Evolutionary conservation across 169 alveolate genomes (phyloP), one percentile per base, ranked within the genome.

Genomic region (Plasmodium ovale): DNA sequence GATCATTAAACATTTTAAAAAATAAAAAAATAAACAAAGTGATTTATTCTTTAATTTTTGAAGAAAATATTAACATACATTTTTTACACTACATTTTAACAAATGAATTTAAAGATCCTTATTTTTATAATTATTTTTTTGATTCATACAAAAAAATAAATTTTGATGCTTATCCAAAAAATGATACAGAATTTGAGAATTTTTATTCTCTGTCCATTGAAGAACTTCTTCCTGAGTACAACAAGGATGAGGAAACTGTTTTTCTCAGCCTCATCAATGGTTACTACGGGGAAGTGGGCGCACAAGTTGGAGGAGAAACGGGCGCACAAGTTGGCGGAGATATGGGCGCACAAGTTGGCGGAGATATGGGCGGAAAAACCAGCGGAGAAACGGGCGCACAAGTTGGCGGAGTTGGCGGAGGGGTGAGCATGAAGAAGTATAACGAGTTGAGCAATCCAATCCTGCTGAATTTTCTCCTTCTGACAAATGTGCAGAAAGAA

Each of bases 361-460:
- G 33, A 51, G 33, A 23, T 23, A 69, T 37, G 25, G 39, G 2
- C 16, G 74, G n/a, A 35, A 23, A 42, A 33, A 23, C 19, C 1
- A 33, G 10, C 14, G 71, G 29, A 5, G 33, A 23, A 37, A 69
- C 64, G 25, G 39, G 2, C 16, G 74, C 9, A 35, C 23, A 42
- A 33, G n/a, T n/a, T n/a, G 21, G 21, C 44, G 58, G 21, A 35
- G 37, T 6, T 6, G 25, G 47, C n/a, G 44, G 7, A 6, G 1
- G 29, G 25, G 44, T 3, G 6, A 14, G 47, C 12, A 31, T 12
- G 7, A 21, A 29, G 0, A 84, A 68, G 42, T 84, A 84, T 37
- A 70, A 84, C 64, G 91, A 84, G 9, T 35, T 84, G 33, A 84
- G 91, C 47, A 84, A 84, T 33, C 85, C 91, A 6, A 84, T 69